Percentiles rank a stretch among this genome's conserved stretches.
Evolutionary conservation across 805 yeast species (phyloP).

Genomic region (Wickerhamomyces sydowiorum): DNA sequence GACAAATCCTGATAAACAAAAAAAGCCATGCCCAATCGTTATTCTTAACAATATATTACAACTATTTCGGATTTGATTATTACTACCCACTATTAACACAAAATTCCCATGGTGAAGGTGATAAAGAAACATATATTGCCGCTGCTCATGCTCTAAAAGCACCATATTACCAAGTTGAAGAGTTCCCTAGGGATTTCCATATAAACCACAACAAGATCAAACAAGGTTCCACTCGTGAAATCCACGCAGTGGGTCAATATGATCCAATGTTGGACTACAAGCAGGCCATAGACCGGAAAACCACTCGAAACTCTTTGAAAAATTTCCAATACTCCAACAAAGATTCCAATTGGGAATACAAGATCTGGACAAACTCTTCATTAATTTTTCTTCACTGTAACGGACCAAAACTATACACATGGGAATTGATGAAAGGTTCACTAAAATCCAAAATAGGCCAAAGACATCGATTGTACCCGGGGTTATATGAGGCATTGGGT

Average conservation of each 20-base stretch:
- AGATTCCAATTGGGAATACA: slow-evolving; percentile 11
- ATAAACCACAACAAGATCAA: slow-evolving; percentile 5
- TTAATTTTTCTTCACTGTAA: slow-evolving; percentile 15
- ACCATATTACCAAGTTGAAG: slow-evolving; percentile 39
- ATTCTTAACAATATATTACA: slow-evolving; percentile 49
- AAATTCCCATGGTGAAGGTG: slow-evolving; percentile 63
- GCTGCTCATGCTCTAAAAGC: slow-evolving; percentile 45
- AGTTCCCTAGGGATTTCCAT: slow-evolving; percentile 12
- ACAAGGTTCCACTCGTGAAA: slow-evolving; percentile 16
- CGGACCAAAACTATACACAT: slow-evolving; percentile 11
- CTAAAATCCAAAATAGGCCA: slow-evolving; percentile 2
- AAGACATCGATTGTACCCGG: slow-evolving; percentile 9
- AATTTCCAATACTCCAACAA: slow-evolving; percentile 5
- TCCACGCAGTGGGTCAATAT: slow-evolving; percentile 30
- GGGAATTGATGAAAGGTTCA: slow-evolving; percentile 3
- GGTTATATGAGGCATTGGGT: slow-evolving; percentile 2
- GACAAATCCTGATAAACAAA: slow-evolving; percentile 51
- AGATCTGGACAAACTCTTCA: slow-evolving; percentile 8
- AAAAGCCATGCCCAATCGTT: slow-evolving; percentile 45
- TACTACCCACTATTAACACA: slow-evolving; percentile 59
- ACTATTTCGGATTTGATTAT: slow-evolving; percentile 50
- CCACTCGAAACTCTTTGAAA: slow-evolving; percentile 5
- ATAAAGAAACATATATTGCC: slow-evolving; percentile 57
- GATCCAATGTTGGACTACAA: slow-evolving; percentile 25
- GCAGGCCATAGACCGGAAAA: neutral